Base-by-base conservation (phyloP, 805 yeast genomes). In the Schizosaccharomyces osmophilus region DNA sequence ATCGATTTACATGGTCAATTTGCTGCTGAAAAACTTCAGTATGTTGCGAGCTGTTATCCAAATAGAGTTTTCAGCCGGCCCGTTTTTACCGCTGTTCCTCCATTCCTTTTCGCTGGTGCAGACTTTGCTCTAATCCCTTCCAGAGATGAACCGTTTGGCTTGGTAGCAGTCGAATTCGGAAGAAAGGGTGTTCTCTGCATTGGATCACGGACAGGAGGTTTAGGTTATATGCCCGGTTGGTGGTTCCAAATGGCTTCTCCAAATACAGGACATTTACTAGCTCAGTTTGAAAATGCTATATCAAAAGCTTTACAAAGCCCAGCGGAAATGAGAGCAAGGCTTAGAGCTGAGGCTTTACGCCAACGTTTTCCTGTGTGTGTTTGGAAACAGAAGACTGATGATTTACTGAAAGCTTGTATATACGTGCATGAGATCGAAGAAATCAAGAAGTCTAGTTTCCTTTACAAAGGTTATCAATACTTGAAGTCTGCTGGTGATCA, bases 121-220 rank as follows among this genome's bases (percentile, higher is more conserved):
- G 61, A 59, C n/a, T 59, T 59, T 26, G 61, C 61, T 19, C 31
- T 59, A 9, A 59, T 59, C 17, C 61, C 61, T 41, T 59, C 61
- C 6, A 42, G 61, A 29, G 61, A 59, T 59, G 61, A 59, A 17
- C 61, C 61, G 0, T 59, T 59, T 42, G 61, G 61, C 1, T 43
- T 59, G 5, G 61, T 59, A n/a, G 61, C 61, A n/a, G 61, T 59
- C 61, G 61, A 59, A 51, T 59, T 59, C 22, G 61, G 61, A 32
- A 42, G 61, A 19, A 59, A 59, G 43, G 61, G 61, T 22, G 61
- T 42, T 59, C 61, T 59, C 11, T 39, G 61, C 32, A 42, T 59
- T 29, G 61, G 61, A 15, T 41, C 61, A 39, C 22, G 55, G 1
- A 42, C 48, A 39, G 61, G 61, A 5, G 61, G 61, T 8, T 51